Percentiles rank a stretch among this genome's conserved stretches.
phyloP scores from a whole-genome alignment of 192 early-diverging fungal species.

The Coemansia sp. region DNA sequence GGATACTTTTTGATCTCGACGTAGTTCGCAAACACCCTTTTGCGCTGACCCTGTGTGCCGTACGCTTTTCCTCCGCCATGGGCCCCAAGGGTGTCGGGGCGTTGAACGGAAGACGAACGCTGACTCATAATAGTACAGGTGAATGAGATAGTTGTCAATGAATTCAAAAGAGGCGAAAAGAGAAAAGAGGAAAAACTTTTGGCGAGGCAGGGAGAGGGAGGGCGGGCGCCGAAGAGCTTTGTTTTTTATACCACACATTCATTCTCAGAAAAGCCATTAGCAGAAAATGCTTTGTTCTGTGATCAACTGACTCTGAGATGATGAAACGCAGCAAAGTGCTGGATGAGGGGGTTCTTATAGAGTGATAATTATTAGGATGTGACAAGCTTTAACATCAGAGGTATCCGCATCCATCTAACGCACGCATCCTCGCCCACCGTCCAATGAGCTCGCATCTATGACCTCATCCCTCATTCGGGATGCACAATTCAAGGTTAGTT shows the following conservation, averaged over 20 bases:
- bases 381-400: background rate
- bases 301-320: background rate
- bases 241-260: background rate
- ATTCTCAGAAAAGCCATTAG: background rate
- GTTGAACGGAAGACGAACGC: background rate
- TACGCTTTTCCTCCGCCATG: background rate
- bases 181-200: background rate
- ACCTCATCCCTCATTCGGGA: no score
- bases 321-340: background rate
- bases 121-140: background rate
- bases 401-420: no score
- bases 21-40: constrained; percentile 68
- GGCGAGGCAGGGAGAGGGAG: background rate
- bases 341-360: background rate
- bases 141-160: background rate
- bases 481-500: no score
- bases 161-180: background rate
- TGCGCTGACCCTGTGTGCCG: constrained; percentile 50
- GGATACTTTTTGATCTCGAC: constrained; percentile 72
- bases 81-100: background rate
- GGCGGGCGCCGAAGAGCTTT: background rate
- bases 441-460: no score
- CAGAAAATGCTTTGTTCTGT: background rate
- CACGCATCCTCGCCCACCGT: no score
- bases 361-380: background rate